Evolutionary conservation across 2,329 filamentous ascomycete species (phyloP), one percentile per base, ranked within the genome.

Genomic region (Alternaria longipes): DNA sequence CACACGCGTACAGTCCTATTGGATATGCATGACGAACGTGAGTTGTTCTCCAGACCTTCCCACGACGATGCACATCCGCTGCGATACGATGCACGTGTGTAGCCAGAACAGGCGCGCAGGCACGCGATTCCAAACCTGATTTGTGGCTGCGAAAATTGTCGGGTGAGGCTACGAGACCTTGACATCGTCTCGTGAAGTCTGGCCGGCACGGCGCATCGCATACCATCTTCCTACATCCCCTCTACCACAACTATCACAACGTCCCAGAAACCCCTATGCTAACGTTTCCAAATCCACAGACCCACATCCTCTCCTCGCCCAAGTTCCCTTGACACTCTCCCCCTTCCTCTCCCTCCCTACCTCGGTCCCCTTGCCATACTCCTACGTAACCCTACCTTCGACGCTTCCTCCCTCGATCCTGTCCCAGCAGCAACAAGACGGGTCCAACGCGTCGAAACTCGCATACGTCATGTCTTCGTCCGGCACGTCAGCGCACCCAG

Each of bases 321-420:
- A 99, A 81, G 89, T 98, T 41, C 93, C 95, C 30, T 84, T 99
- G 56, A 96, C 93, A 51, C 93, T 98, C 45, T 97, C 94, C 3
- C 95, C 95, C 26, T 97, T 97, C 82, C 88, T 98, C 72, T 91
- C 90, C 62, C 90, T 99, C 32, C 95, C 95, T 11, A 90, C 92
- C 30, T 91, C 94, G 26, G 91, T 94, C 20, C 97, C 94, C 0
- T 88, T 99, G 8, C 94, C 95, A 24, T 98, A 98, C 68, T 70
- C 79, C 68, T 66, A 72, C 68, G 59, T 77, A 63, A 62, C 75
- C 49, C 50, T 52, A 0, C 46, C 46, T 0, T 41, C 50, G n/a
- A 38, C 50, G 12, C 24, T 52, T 4, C 50, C 50, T 12, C 46
- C 46, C 5, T 54, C 51, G 11, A 54, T 44, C 51, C 38, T 44